Conservation (phyloP, 352 stramenopile species). For the Globisporangium spinosum region DNA sequence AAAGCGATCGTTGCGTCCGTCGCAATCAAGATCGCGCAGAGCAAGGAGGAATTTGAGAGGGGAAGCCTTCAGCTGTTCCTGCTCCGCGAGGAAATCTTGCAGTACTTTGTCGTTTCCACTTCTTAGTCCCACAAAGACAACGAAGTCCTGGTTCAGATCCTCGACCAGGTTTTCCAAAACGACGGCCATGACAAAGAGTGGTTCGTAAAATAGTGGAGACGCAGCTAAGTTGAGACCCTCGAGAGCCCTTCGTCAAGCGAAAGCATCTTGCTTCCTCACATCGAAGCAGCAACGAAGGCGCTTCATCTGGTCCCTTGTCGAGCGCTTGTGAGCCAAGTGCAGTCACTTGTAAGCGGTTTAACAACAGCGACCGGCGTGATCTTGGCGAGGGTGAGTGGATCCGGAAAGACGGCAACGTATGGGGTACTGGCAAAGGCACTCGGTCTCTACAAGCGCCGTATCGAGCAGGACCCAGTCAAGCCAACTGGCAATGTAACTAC, state of each 20-base stretch:
- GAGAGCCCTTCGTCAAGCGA: neutral
- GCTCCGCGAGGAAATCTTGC: slow-evolving; percentile 13
- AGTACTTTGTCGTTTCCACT: neutral
- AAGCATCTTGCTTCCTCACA: neutral
- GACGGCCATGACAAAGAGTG: slow-evolving; percentile 14
- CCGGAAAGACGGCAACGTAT: slow-evolving; percentile 38
- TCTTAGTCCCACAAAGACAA: neutral
- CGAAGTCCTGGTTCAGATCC: neutral
- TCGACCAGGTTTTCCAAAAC: slow-evolving; percentile 17
- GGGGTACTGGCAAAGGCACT: slow-evolving; percentile 31
- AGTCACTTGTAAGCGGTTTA: slow-evolving; percentile 11
- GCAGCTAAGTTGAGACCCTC: neutral
- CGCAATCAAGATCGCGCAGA: slow-evolving; percentile 1
- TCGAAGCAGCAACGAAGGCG: neutral
- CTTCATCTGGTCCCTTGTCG: slow-evolving; percentile 23
- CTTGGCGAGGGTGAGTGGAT: slow-evolving; percentile 24
- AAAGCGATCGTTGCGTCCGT: slow-evolving; percentile 15
- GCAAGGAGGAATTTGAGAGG: slow-evolving; percentile 18
- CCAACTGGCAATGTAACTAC: no score
- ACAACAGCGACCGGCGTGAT: slow-evolving; percentile 20
- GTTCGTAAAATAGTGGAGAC: slow-evolving; percentile 25
- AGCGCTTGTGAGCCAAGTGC: slow-evolving; percentile 19
- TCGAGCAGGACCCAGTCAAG: neutral
- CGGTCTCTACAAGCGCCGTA: slow-evolving; percentile 15
- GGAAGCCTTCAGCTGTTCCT: slow-evolving; percentile 13